These are phyloP conservation scores for Lipomyces japonicus DNA, from an alignment of 805 yeast genomes.

Conservation along the genomic window DNA sequence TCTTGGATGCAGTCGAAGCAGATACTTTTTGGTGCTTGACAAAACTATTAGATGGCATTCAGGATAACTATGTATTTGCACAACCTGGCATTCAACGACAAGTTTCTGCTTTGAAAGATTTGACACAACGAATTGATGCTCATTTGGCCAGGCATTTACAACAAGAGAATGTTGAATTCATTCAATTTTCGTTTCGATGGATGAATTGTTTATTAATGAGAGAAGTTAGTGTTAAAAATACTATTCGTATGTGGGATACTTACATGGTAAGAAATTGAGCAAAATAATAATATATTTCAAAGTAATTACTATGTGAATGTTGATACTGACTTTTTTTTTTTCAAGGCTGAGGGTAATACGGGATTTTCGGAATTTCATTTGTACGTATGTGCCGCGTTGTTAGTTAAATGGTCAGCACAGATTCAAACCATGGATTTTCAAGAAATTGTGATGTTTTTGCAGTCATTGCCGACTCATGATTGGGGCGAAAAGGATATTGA, in stretches of 20 bases:
- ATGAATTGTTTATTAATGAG: slow-evolving; percentile 97
- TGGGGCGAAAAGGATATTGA: slow-evolving; percentile 93
- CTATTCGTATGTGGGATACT: slow-evolving; percentile 97
- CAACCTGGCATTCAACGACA: slow-evolving; percentile 96
- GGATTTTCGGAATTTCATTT: slow-evolving; percentile 92
- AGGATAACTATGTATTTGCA: slow-evolving; percentile 95
- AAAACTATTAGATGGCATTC: slow-evolving; percentile 85
- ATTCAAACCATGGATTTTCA: slow-evolving; percentile 87
- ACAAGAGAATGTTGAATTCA: slow-evolving; percentile 81
- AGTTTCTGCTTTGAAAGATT: slow-evolving; percentile 70
- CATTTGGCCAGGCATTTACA: slow-evolving; percentile 71
- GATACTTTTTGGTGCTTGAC: slow-evolving; percentile 97
- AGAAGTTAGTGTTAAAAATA: slow-evolving; percentile 71
- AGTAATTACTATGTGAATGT: neutral
- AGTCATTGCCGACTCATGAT: slow-evolving; percentile 76
- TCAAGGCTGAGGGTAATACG: slow-evolving; percentile 44
- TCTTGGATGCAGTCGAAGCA: slow-evolving; percentile 74
- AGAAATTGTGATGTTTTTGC: slow-evolving; percentile 86
- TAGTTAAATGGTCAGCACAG: slow-evolving; percentile 79
- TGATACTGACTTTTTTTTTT: neutral
- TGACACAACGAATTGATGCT: slow-evolving; percentile 75
- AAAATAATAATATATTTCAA: no score
- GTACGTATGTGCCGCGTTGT: slow-evolving; percentile 95
- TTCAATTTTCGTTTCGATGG: slow-evolving; percentile 96
- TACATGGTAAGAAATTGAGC: slow-evolving; percentile 47